Percentiles rank a stretch among this genome's conserved stretches.
Evolutionary conservation across 768 basidiomycete species (phyloP).

Genomic region (Termitomyces sp.): DNA sequence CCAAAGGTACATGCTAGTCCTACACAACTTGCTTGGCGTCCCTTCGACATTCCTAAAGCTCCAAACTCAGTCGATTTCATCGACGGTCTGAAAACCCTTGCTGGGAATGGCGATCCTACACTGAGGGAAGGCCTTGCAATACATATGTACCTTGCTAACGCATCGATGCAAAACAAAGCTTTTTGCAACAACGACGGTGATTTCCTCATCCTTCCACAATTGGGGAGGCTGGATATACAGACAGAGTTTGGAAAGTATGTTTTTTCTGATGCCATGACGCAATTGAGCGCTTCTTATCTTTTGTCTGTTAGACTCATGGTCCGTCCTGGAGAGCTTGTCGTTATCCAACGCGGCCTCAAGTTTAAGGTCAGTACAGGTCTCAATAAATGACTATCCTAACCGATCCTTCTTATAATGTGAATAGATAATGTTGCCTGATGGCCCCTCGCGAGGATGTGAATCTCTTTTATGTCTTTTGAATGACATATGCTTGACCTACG

Average conservation of each 20-base stretch:
- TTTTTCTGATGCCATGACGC: not conserved
- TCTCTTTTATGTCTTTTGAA: not conserved
- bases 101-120: slow-evolving; percentile 58
- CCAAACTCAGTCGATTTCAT: slow-evolving; percentile 44
- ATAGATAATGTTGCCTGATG: slow-evolving; percentile 49
- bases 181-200: slow-evolving; percentile 63
- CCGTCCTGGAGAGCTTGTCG: slow-evolving; percentile 56
- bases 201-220: slow-evolving; percentile 60
- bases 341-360: slow-evolving; percentile 62
- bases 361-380: slow-evolving; percentile 41
- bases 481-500: not conserved
- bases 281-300: not conserved
- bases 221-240: slow-evolving; percentile 61
- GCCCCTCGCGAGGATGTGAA: slow-evolving; percentile 57
- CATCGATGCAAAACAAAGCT: slow-evolving; percentile 54
- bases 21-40: slow-evolving; percentile 63
- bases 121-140: slow-evolving; percentile 60
- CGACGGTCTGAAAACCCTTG: slow-evolving; percentile 55
- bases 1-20: slow-evolving; percentile 55
- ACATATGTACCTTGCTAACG: slow-evolving; percentile 55
- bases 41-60: slow-evolving; percentile 46
- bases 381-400: not conserved
- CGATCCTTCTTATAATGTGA: not conserved
- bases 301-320: slow-evolving; percentile 44
- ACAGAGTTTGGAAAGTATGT: slow-evolving; percentile 63